Percentiles rank a stretch among this genome's conserved stretches.
Conservation (phyloP, 208 protist species). For the Leishmania arabica region DNA sequence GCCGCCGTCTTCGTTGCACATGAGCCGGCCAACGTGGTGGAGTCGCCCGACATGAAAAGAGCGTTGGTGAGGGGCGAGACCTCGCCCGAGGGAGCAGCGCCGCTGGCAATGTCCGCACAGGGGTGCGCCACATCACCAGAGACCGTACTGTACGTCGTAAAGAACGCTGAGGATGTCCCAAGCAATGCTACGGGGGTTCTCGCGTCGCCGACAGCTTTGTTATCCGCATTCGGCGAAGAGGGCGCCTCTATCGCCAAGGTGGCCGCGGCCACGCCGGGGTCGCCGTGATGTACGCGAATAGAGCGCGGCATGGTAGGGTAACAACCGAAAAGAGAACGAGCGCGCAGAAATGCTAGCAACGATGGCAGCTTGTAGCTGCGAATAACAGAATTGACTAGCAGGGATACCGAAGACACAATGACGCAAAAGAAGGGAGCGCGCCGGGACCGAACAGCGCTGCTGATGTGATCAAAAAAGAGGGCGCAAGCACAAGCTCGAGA, state of each 20-base stretch:
- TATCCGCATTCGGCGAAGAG: not conserved
- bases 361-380: no score
- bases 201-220: not conserved
- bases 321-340: not conserved
- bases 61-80: not conserved
- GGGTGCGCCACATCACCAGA: not conserved
- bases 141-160: not conserved
- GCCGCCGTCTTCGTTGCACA: not conserved
- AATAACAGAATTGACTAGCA: no score
- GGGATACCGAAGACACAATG: no score
- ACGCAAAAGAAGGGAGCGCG: no score
- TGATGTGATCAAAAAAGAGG: no score
- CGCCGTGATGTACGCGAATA: no score
- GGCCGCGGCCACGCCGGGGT: not conserved
- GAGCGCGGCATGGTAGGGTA: not conserved
- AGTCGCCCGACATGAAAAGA: not conserved
- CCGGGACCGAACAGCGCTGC: no score
- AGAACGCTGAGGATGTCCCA: not conserved
- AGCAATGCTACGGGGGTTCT: not conserved
- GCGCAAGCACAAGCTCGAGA: not conserved
- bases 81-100: not conserved
- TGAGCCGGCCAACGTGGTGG: not conserved
- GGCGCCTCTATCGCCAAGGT: not conserved
- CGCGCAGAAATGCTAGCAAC: not conserved
- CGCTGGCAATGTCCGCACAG: not conserved